These are phyloP conservation scores for Fonsecaea erecta DNA, from an alignment of 2,329 filamentous ascomycete genomes.

Conservation along the genomic window DNA sequence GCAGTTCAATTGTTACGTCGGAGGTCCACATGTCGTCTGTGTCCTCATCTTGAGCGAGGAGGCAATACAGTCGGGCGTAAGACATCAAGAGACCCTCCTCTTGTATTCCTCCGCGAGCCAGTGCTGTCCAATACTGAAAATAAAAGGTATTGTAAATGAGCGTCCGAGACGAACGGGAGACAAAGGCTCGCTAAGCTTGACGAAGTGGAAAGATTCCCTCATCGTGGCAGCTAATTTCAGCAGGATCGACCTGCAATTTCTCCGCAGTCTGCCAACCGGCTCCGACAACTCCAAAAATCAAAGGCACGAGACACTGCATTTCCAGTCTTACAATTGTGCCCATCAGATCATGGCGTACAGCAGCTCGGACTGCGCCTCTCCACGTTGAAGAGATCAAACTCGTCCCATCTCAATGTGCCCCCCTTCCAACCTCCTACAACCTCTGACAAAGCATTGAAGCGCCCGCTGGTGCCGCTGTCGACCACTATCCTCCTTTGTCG, in stretches of 20 bases:
- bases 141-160: not conserved
- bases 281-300: constrained; percentile 1
- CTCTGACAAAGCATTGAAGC: constrained; percentile 10
- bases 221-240: not conserved
- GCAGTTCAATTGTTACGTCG: not conserved
- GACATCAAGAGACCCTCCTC: not conserved
- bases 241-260: constrained; percentile 16
- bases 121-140: no score
- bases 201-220: not conserved
- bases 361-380: not conserved
- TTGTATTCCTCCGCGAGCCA: not conserved
- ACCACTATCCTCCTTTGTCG: not conserved
- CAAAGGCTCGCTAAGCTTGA: not conserved
- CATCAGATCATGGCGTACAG: not conserved
- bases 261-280: constrained; percentile 4
- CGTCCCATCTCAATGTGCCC: not conserved
- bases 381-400: not conserved
- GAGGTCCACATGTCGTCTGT: not conserved
- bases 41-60: not conserved
- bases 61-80: not conserved
- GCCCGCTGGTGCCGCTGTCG: not conserved
- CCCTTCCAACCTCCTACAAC: not conserved
- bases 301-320: constrained; percentile 11
- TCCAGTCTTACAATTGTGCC: not conserved
- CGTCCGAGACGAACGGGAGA: not conserved